Conservation (phyloP, 495 filamentous ascomycete species). For the Podospora pseudopauciseta region DNA sequence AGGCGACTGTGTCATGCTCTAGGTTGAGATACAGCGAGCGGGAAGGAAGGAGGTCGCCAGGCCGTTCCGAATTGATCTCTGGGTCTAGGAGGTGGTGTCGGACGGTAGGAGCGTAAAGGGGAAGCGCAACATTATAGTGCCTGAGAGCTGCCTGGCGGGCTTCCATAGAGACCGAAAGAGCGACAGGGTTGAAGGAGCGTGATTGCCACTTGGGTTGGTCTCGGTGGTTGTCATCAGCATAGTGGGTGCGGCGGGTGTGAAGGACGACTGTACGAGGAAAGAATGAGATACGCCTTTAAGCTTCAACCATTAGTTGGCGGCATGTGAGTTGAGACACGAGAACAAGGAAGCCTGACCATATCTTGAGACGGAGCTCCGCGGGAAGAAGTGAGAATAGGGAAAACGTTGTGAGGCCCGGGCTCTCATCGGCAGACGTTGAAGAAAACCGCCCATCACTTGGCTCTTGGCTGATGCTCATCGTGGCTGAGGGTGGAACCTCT, state of each 20-base stretch:
- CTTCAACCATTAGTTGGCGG: background rate
- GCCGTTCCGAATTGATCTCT: constrained; percentile 12
- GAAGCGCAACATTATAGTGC: constrained; percentile 32
- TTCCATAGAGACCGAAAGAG: constrained; percentile 31
- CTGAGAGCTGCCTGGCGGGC: constrained; percentile 30
- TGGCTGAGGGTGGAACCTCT: too few species aligned
- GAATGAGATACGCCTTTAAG: constrained; percentile 26
- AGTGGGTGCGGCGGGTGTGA: constrained; percentile 30
- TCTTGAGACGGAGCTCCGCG: constrained; percentile 36
- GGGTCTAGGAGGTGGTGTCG: background rate
- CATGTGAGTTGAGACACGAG: background rate
- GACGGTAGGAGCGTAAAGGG: constrained; percentile 19
- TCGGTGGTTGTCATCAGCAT: constrained; percentile 21
- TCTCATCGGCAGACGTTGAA: background rate
- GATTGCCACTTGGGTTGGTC: constrained; percentile 29
- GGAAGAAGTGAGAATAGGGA: constrained; percentile 34
- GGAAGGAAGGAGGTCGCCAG: constrained; percentile 15
- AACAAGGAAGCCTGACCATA: constrained; percentile 23
- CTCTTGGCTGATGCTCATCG: too few species aligned
- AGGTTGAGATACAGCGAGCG: constrained; percentile 32
- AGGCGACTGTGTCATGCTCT: constrained; percentile 27
- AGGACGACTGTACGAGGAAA: constrained; percentile 34
- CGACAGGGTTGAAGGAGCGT: constrained; percentile 31
- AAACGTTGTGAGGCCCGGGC: constrained; percentile 17
- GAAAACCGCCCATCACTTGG: background rate